A percentile compares a stretch with the other conserved stretches of the same genome.
These are phyloP conservation scores for Elaphomyces granulatus DNA, from an alignment of 495 filamentous ascomycete species.

Conservation along the genomic window DNA sequence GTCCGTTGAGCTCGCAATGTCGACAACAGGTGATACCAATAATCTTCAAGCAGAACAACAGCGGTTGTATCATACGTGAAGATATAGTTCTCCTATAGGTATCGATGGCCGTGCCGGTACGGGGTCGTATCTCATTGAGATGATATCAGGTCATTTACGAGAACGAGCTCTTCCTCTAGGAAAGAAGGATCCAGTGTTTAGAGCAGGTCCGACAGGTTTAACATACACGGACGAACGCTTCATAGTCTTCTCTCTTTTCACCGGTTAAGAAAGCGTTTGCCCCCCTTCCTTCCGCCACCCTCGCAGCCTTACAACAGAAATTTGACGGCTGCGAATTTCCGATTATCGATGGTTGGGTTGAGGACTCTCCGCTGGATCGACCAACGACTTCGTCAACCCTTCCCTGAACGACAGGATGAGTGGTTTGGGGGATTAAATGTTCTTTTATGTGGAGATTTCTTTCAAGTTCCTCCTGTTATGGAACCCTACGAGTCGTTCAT, in stretches of 20 bases:
- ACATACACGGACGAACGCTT: background rate
- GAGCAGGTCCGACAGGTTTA: background rate
- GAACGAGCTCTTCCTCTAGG: background rate
- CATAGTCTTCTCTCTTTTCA: background rate
- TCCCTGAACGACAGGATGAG: background rate
- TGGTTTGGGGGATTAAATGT: background rate
- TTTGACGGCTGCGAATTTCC: background rate
- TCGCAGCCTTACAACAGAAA: background rate
- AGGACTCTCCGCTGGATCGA: background rate
- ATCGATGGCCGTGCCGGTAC: background rate
- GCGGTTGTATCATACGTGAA: background rate
- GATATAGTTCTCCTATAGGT: background rate
- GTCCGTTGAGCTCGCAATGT: background rate
- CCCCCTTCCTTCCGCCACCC: background rate
- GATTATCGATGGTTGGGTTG: background rate
- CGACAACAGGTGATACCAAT: background rate
- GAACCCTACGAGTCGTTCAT: no score
- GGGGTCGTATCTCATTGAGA: background rate
- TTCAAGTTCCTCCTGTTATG: background rate
- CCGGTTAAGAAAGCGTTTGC: background rate
- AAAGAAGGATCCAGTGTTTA: background rate
- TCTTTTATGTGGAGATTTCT: background rate
- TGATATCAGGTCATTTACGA: background rate
- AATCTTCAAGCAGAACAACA: background rate
- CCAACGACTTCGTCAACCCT: background rate